Percentiles rank a stretch among this genome's conserved stretches.
Conservation (phyloP, 805 yeast species). For the Wilhelminamyces savonicus region DNA sequence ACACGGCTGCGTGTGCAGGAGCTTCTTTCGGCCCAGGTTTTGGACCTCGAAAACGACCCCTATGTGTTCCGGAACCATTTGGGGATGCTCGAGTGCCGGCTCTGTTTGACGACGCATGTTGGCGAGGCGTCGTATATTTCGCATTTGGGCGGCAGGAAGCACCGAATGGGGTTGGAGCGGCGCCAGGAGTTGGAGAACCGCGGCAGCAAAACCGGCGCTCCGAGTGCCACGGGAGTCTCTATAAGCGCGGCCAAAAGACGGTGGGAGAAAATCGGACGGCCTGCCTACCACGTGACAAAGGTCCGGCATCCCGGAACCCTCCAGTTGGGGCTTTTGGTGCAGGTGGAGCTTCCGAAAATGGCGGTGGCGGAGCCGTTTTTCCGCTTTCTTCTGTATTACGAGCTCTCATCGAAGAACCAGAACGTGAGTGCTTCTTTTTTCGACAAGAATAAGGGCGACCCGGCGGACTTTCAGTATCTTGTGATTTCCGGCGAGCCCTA, state of each 20-base stretch:
- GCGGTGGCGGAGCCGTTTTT: conserved; percentile 52
- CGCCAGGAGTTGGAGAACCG: conserved; percentile 16
- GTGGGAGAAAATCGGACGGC: conserved; percentile 63
- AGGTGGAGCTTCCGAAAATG: conserved; percentile 49
- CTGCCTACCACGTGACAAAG: conserved; percentile 63
- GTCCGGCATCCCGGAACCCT: conserved; percentile 55
- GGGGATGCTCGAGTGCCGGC: conserved; percentile 79
- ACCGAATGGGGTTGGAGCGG: conserved; percentile 63
- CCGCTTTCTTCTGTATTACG: conserved; percentile 74
- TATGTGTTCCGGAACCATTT: conserved; percentile 77
- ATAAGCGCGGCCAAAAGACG: conserved; percentile 39
- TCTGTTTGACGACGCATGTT: conserved; percentile 79
- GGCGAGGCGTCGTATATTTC: conserved; percentile 76
- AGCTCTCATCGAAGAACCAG: conserved; percentile 41
- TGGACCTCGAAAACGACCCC: conserved; percentile 63
- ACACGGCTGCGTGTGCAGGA: conserved; percentile 63
- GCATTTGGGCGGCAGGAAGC: conserved; percentile 82
- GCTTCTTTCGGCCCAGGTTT: conserved; percentile 44
- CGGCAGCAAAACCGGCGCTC: conserved; percentile 11
- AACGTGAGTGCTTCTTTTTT: conserved; percentile 22
- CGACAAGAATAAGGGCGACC: conserved; percentile 10
- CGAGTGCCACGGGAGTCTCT: conserved; percentile 11
- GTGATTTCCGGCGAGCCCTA: conserved; percentile 88
- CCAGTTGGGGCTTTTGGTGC: conserved; percentile 60
- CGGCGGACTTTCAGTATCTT: conserved; percentile 47